A percentile compares a stretch with the other conserved stretches of the same genome.
Conservation (phyloP, 495 filamentous ascomycete species). For the Daldinia decipiens region DNA sequence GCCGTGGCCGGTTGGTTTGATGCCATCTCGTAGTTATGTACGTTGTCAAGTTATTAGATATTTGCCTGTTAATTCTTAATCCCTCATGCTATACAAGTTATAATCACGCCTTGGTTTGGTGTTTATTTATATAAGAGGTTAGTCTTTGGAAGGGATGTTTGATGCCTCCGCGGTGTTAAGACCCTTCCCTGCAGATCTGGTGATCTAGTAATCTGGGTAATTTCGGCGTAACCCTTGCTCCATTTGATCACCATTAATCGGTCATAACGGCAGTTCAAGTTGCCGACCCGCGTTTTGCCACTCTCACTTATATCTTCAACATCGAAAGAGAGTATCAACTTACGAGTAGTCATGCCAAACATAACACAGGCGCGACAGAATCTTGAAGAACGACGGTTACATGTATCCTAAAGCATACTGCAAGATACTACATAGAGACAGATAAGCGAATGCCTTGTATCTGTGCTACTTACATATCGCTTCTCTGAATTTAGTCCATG, state of each 20-base stretch:
- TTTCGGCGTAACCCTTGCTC: conserved; percentile 1
- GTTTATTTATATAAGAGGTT: too few relatives aligned
- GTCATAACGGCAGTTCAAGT: not conserved
- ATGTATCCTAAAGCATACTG: not conserved
- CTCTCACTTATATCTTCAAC: not conserved
- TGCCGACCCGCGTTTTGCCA: not conserved
- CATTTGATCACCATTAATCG: not conserved
- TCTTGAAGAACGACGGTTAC: not conserved
- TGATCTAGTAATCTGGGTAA: not conserved
- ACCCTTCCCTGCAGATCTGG: too few relatives aligned
- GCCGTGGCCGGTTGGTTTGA: conserved; percentile 21
- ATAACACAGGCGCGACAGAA: not conserved
- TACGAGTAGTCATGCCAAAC: not conserved
- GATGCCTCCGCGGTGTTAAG: too few relatives aligned
- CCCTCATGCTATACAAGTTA: too few relatives aligned
- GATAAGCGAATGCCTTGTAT: not conserved
- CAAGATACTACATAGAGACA: conserved; percentile 5
- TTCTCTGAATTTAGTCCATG: not conserved
- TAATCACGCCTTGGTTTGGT: too few relatives aligned
- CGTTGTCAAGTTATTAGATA: not conserved
- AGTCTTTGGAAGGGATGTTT: too few relatives aligned
- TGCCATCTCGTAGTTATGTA: conserved; percentile 29
- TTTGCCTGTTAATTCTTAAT: too few relatives aligned
- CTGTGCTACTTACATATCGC: not conserved
- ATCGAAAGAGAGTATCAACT: not conserved